Conservation (phyloP, 2,329 filamentous ascomycete genomes). For the Neofusicoccum kwambonambiense region DNA sequence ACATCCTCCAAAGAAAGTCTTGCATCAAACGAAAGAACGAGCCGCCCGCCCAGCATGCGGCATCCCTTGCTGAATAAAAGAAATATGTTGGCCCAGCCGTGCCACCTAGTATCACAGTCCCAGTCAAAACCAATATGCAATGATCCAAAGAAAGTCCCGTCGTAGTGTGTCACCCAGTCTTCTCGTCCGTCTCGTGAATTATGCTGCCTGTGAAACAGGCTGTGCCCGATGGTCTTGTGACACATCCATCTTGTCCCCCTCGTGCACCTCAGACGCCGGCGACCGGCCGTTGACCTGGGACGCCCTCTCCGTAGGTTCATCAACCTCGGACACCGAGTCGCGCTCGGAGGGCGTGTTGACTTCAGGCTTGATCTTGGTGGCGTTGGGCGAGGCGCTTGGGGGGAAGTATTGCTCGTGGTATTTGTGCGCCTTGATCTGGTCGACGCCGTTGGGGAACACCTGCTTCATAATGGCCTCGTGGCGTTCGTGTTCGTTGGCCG, state of each 20-base stretch:
- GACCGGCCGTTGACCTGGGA: neutral
- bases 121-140: slow-evolving; percentile 1
- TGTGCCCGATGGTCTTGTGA: neutral
- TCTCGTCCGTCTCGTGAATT: neutral
- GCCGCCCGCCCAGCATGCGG: slow-evolving; percentile 5
- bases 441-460: slow-evolving; percentile 38
- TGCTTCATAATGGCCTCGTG: slow-evolving; percentile 36
- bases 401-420: slow-evolving; percentile 20
- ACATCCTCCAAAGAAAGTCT: neutral
- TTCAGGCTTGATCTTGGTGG: slow-evolving; percentile 11
- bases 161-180: neutral
- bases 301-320: neutral
- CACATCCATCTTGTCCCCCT: slow-evolving; percentile 5
- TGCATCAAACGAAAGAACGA: neutral
- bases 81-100: neutral
- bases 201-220: slow-evolving; percentile 5
- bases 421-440: slow-evolving; percentile 22
- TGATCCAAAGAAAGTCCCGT: neutral
- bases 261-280: neutral
- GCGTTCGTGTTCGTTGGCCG: slow-evolving; percentile 28
- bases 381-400: neutral
- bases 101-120: neutral
- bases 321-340: slow-evolving; percentile 1
- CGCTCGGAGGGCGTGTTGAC: slow-evolving; percentile 5
- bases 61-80: neutral